These are phyloP conservation scores for Pachyrhizus erosus DNA, from an alignment of 306 rosid genomes.

Conservation along the genomic window DNA sequence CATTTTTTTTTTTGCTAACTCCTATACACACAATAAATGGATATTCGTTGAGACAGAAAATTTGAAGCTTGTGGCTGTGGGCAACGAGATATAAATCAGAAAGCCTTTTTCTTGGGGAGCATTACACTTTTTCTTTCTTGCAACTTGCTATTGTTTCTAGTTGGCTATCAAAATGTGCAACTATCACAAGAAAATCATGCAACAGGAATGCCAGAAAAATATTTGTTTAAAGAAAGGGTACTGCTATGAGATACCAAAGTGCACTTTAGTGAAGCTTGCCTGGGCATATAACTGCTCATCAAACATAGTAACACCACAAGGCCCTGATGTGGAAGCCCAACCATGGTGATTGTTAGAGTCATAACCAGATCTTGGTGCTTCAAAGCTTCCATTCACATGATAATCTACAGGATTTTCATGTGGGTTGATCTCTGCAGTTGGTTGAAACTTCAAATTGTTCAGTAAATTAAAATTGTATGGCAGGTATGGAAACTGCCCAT, in stretches of 20 bases:
- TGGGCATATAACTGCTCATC: slow-evolving; percentile 49
- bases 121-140: background rate
- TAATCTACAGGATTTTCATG: slow-evolving; percentile 53
- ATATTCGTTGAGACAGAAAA: background rate
- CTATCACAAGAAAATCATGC: slow-evolving; percentile 6
- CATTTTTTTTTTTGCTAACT: background rate
- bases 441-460: slow-evolving; percentile 65
- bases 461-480: slow-evolving; percentile 71
- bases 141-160: slow-evolving; percentile 29
- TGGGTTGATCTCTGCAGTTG: slow-evolving; percentile 60
- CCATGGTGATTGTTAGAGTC: slow-evolving; percentile 60
- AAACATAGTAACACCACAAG: slow-evolving; percentile 53
- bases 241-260: slow-evolving; percentile 38
- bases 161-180: background rate
- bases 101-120: background rate
- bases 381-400: slow-evolving; percentile 73
- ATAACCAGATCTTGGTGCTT: slow-evolving; percentile 61
- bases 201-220: slow-evolving; percentile 12
- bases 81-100: background rate
- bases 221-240: background rate
- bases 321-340: slow-evolving; percentile 85
- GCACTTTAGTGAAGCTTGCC: slow-evolving; percentile 43
- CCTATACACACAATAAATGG: background rate
- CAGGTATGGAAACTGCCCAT: slow-evolving; percentile 59
- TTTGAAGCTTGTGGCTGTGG: background rate